Evolutionary conservation across 2,329 filamentous ascomycete genomes (phyloP).

Genomic region (Aspergillus neoniger): DNA sequence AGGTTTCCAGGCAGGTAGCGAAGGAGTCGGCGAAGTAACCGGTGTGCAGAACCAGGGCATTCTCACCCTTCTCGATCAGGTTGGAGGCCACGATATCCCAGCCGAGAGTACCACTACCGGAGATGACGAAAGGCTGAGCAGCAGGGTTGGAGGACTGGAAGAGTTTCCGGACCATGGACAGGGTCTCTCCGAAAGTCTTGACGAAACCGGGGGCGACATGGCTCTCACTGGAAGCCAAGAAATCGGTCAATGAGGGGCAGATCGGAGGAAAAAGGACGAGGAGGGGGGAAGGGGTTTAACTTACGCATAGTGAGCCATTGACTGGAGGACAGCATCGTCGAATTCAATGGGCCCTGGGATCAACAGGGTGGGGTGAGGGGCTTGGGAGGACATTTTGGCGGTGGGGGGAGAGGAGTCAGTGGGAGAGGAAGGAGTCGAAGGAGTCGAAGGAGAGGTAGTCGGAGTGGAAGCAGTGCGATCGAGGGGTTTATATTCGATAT

Average conservation of each 20-base stretch:
- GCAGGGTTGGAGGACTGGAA: conserved; percentile 84
- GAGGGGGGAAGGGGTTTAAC: conserved; percentile 16
- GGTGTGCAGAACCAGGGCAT: conserved; percentile 89
- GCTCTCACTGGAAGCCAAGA: conserved; percentile 67
- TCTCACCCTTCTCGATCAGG: conserved; percentile 82
- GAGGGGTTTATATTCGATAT: conserved; percentile 53
- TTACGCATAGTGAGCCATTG: conserved; percentile 83
- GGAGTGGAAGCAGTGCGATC: conserved; percentile 33
- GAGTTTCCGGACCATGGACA: conserved; percentile 84
- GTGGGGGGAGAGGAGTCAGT: conserved; percentile 24
- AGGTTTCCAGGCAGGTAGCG: conserved; percentile 85
- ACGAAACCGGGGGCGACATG: conserved; percentile 91
- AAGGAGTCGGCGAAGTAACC: conserved; percentile 98
- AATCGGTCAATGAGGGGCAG: background rate
- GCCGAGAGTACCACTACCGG: conserved; percentile 90
- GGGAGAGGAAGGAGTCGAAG: conserved; percentile 6
- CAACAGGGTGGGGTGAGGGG: conserved; percentile 72
- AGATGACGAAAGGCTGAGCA: conserved; percentile 89
- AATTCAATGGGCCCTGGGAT: conserved; percentile 98
- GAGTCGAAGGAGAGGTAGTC: conserved; percentile 19
- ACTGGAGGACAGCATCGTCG: conserved; percentile 91
- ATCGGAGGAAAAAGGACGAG: conserved; percentile 5
- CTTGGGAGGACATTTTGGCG: conserved; percentile 59
- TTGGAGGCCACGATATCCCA: conserved; percentile 98
- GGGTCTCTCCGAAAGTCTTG: conserved; percentile 83